These are phyloP conservation scores for Pythium oligandrum DNA, from an alignment of 352 stramenopile genomes.

Conservation along the genomic window DNA sequence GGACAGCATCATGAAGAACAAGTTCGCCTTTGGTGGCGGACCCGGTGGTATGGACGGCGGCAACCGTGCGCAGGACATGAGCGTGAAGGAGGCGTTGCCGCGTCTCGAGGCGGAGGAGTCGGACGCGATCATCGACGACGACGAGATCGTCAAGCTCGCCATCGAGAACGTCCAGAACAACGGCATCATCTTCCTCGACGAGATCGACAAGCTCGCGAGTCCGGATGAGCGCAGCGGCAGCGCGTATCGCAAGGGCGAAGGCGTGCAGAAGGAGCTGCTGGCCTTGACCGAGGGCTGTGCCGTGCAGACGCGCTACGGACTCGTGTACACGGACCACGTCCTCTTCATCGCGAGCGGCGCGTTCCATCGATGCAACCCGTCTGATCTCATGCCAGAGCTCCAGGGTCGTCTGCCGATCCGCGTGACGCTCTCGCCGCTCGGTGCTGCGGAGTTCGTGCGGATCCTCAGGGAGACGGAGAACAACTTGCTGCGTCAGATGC, in stretches of 20 bases:
- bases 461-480: constrained; percentile 96
- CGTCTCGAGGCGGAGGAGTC: constrained; percentile 71
- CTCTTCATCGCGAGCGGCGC: constrained; percentile 96
- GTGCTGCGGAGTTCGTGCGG: constrained; percentile 96
- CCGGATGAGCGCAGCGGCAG: constrained; percentile 88
- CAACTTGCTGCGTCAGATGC: constrained; percentile 96
- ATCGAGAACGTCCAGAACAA: constrained; percentile 93
- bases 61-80: constrained; percentile 54
- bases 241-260: constrained; percentile 90
- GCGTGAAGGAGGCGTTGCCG: constrained; percentile 65
- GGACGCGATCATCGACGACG: constrained; percentile 68
- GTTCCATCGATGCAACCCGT: constrained; percentile 97
- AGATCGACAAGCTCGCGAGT: constrained; percentile 98
- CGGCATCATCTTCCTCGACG: constrained; percentile 99
- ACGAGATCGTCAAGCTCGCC: constrained; percentile 67
- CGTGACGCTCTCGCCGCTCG: constrained; percentile 95
- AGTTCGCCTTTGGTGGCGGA: constrained; percentile 25
- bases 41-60: constrained; percentile 11
- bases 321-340: constrained; percentile 99
- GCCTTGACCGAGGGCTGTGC: constrained; percentile 98
- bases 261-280: constrained; percentile 98
- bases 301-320: constrained; percentile 88
- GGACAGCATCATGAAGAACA: constrained; percentile 55
- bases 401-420: constrained; percentile 98
- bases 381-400: constrained; percentile 96